Percentiles rank a stretch among this genome's conserved stretches.
These are phyloP conservation scores for Pleurotus eryngii DNA, from an alignment of 768 basidiomycete genomes.

Conservation along the genomic window DNA sequence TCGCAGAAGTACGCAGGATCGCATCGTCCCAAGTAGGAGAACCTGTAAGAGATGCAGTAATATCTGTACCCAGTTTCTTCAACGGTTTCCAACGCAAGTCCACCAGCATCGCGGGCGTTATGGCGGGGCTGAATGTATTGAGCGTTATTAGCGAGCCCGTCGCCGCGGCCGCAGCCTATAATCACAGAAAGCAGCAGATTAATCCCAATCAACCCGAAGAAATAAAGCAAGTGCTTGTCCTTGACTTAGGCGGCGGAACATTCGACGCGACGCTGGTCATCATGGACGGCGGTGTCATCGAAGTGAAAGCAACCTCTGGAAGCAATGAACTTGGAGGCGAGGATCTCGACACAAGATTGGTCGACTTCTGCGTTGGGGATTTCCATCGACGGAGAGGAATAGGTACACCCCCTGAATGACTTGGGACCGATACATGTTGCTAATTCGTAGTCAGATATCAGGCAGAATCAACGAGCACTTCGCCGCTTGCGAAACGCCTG, in stretches of 20 bases:
- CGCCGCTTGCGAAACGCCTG: slow-evolving; percentile 67
- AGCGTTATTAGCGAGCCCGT: slow-evolving; percentile 71
- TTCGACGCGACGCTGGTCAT: slow-evolving; percentile 71
- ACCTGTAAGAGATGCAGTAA: slow-evolving; percentile 58
- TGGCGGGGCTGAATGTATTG: slow-evolving; percentile 61
- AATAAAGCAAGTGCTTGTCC: slow-evolving; percentile 62
- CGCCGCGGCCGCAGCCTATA: slow-evolving; percentile 69
- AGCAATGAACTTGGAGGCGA: slow-evolving; percentile 74
- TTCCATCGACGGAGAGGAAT: slow-evolving; percentile 70
- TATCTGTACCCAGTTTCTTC: slow-evolving; percentile 55
- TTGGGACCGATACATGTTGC: background rate
- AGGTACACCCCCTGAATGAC: background rate
- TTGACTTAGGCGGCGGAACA: slow-evolving; percentile 72
- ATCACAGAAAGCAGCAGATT: slow-evolving; percentile 50
- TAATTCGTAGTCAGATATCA: slow-evolving; percentile 38
- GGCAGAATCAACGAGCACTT: slow-evolving; percentile 58
- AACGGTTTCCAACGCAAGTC: slow-evolving; percentile 65
- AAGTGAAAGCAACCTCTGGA: slow-evolving; percentile 69
- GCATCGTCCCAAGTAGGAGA: slow-evolving; percentile 67
- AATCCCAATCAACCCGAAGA: slow-evolving; percentile 21
- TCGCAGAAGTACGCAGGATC: slow-evolving; percentile 68
- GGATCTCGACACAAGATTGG: slow-evolving; percentile 41
- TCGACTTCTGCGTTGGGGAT: slow-evolving; percentile 93
- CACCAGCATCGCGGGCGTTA: slow-evolving; percentile 65
- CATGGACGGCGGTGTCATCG: slow-evolving; percentile 68